Base-by-base conservation (phyloP, 2,329 filamentous ascomycete species). In the Colletotrichum spaethianum region DNA sequence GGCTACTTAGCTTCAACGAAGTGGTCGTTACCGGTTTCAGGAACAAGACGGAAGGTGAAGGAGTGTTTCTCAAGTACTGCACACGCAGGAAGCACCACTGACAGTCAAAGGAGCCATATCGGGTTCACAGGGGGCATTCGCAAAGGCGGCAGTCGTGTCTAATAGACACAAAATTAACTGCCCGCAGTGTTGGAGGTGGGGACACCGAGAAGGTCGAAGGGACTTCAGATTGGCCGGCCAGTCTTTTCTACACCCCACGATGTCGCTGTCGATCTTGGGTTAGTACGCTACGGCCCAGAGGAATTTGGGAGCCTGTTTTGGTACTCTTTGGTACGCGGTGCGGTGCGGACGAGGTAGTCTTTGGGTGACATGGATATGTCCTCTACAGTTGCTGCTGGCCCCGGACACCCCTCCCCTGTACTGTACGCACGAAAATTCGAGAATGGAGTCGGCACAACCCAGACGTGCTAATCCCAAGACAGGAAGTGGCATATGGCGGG, bases 261-360 rank as follows among this genome's bases (percentile, higher is more conserved):
- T 79, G 75, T 68, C 74, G 77, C 75, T 77, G 79, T 78, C 79
- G 78, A 80, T 82, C 79, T 74, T 75, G 71, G 76, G 74, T 71
- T 67, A 69, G 67, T 65, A 72, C 68, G 67, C 70, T 38, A 40
- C 46, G 53, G 52, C 72, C 57, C 40, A 31, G 52, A 67, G 40
- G 40, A 28, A 63, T 38, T 36, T 44, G 46, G 42, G 48, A 42
- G 67, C 65, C 53, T 72, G 46, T 69, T 67, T 70, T 28, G 65
- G 65, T 62, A 53, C 50, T 14, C 59, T 63, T 60, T 69, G 57
- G 69, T 68, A 69, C 69, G 59, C 52, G 60, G 65, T 72, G 36
- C 36, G 44, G 69, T 70, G 36, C 55, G 63, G 48, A 62, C 62
- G 67, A 71, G 60, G 61, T 55, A 66, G 55, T 63, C 67, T 57